Conservation (phyloP, 257 asterid species). For the Solanum peruvianum region DNA sequence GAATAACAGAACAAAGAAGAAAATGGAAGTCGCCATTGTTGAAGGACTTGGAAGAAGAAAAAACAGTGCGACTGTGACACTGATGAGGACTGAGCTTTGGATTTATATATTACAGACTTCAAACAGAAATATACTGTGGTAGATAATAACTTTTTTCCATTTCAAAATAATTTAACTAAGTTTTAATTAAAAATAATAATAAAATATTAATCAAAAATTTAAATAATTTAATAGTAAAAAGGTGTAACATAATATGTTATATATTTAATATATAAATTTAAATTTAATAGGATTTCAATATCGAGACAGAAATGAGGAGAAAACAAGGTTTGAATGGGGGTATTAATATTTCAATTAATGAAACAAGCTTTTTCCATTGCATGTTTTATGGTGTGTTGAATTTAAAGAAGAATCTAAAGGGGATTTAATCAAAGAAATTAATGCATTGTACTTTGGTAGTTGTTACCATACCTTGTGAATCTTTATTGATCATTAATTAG, state of each 20-base stretch:
- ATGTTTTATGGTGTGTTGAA: neutral
- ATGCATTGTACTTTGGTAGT: neutral
- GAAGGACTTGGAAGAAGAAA: neutral
- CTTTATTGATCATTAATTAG: neutral
- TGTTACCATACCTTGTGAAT: neutral
- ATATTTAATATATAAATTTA: neutral
- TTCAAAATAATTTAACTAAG: neutral
- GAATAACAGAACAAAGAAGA: slow-evolving; percentile 13
- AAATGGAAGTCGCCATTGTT: slow-evolving; percentile 21
- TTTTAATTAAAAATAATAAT: neutral
- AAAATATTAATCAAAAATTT: neutral
- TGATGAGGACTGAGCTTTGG: neutral
- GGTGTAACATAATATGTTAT: neutral
- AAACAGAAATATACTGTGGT: neutral
- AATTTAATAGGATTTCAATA: rapidly evolving
- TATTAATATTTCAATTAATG: neutral
- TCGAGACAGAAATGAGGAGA: rapidly evolving
- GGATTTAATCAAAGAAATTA: neutral
- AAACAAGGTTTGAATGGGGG: neutral
- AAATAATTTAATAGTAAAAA: neutral
- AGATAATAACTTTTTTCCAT: neutral
- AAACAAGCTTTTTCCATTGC: neutral
- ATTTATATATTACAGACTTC: slow-evolving; percentile 3
- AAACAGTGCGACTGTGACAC: neutral
- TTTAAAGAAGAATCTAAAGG: neutral